A percentile compares a stretch with the other conserved stretches of the same genome.
phyloP scores from a whole-genome alignment of 176 grass and related monocot genomes.

The Ensete ventricosum region DNA sequence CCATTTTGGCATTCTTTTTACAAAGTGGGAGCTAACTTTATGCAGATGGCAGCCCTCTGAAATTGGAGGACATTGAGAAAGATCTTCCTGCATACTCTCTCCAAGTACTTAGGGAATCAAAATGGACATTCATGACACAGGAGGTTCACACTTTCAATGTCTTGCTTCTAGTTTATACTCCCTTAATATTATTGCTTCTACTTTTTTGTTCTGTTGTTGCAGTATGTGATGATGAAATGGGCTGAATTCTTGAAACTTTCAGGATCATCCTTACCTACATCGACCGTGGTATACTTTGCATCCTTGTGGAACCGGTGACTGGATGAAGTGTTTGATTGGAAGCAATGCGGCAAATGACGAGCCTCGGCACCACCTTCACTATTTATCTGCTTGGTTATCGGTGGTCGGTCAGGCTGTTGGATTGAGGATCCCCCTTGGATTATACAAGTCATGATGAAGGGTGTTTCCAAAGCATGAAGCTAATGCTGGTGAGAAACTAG shows the following conservation, averaged over 20 bases:
- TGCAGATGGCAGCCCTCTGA: slow-evolving; percentile 60
- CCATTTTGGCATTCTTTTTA: slow-evolving; percentile 5
- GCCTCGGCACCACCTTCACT: slow-evolving; percentile 22
- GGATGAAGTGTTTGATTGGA: slow-evolving; percentile 68
- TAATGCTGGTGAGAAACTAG: too few relatives aligned
- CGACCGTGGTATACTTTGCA: slow-evolving; percentile 81
- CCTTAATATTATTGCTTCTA: not conserved
- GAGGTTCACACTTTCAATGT: slow-evolving; percentile 40
- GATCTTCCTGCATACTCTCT: slow-evolving; percentile 46
- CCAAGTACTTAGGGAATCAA: slow-evolving; percentile 49
- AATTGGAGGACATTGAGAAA: slow-evolving; percentile 51
- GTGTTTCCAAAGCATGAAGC: not conserved
- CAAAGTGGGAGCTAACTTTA: slow-evolving; percentile 13
- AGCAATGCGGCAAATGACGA: slow-evolving; percentile 9
- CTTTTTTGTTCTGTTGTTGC: not conserved
- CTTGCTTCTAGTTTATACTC: not conserved
- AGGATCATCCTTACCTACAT: slow-evolving; percentile 89
- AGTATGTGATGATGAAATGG: not conserved
- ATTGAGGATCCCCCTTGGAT: slow-evolving; percentile 56
- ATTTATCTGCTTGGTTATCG: slow-evolving; percentile 77
- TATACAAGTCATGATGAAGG: slow-evolving; percentile 21
- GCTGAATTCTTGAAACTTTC: slow-evolving; percentile 3
- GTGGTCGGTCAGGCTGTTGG: slow-evolving; percentile 67
- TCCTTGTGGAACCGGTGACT: slow-evolving; percentile 80
- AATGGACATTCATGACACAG: slow-evolving; percentile 89